A percentile compares a stretch with the other conserved stretches of the same genome.
phyloP scores from a whole-genome alignment of 345 rosid genomes.

The Eucalyptus globulus region DNA sequence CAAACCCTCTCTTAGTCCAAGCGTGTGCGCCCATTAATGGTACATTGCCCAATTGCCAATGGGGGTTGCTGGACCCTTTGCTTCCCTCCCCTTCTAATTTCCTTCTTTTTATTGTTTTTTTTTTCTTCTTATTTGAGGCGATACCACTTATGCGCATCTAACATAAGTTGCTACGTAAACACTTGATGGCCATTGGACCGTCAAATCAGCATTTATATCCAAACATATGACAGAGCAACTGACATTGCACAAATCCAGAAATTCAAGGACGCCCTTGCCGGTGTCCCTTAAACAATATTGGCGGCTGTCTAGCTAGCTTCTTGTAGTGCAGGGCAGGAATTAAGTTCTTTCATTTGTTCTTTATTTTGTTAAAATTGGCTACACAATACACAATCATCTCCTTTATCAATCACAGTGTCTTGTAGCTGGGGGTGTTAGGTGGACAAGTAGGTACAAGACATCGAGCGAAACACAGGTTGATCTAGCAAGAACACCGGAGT shows the following conservation, averaged over 20 bases:
- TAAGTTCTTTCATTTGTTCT: background rate
- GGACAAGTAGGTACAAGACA: too few relatives aligned
- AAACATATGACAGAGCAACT: background rate
- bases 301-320: background rate
- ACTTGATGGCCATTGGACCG: background rate
- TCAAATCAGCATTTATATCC: background rate
- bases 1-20: background rate
- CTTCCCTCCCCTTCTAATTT: background rate
- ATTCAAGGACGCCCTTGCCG: background rate
- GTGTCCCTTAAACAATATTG: background rate
- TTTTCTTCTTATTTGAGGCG: background rate
- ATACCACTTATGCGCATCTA: background rate
- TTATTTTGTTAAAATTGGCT: background rate
- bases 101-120: background rate
- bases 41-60: background rate
- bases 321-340: background rate
- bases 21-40: background rate
- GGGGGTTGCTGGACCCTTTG: background rate
- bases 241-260: background rate
- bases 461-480: fast-evolving
- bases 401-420: background rate
- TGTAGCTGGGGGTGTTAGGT: too few relatives aligned
- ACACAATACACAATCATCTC: background rate
- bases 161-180: background rate
- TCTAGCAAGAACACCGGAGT: too few relatives aligned